These are phyloP conservation scores for Leccinum subgranulosum DNA, from an alignment of 768 basidiomycete species.

Conservation along the genomic window DNA sequence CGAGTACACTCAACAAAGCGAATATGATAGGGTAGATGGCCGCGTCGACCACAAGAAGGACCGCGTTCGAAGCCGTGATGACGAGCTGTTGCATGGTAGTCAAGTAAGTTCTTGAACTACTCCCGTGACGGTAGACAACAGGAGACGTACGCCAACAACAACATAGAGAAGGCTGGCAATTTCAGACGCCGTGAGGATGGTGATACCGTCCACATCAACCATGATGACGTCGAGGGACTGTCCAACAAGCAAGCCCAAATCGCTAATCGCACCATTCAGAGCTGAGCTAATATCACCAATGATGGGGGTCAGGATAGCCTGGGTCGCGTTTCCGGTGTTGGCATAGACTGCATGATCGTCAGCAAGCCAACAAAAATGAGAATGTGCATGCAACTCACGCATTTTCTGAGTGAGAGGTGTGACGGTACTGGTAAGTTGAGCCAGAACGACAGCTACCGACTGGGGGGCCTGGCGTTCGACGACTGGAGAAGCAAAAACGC, in stretches of 20 bases:
- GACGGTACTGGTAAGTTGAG: not conserved
- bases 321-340: constrained; percentile 9
- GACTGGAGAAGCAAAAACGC: constrained; percentile 11
- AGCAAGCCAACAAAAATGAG: not conserved
- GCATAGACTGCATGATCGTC: constrained; percentile 9
- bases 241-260: constrained; percentile 4
- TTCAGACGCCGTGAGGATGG: not conserved
- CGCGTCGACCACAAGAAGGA: constrained; percentile 8
- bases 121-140: not conserved
- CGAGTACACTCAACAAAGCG: not conserved
- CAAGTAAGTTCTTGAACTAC: not conserved
- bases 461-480: constrained; percentile 1
- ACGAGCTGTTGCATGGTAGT: constrained; percentile 6
- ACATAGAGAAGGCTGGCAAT: constrained; percentile 3
- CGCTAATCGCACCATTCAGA: constrained; percentile 2
- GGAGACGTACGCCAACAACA: constrained; percentile 5
- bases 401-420: constrained; percentile 8
- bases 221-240: not conserved
- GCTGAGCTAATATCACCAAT: constrained; percentile 5
- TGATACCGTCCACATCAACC: constrained; percentile 5
- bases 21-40: not conserved
- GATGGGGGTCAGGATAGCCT: constrained; percentile 3
- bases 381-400: not conserved
- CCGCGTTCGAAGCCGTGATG: not conserved
- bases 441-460: constrained; percentile 8